Base-by-base conservation (phyloP, 257 asterid genomes). In the Solanum verrucosum region DNA sequence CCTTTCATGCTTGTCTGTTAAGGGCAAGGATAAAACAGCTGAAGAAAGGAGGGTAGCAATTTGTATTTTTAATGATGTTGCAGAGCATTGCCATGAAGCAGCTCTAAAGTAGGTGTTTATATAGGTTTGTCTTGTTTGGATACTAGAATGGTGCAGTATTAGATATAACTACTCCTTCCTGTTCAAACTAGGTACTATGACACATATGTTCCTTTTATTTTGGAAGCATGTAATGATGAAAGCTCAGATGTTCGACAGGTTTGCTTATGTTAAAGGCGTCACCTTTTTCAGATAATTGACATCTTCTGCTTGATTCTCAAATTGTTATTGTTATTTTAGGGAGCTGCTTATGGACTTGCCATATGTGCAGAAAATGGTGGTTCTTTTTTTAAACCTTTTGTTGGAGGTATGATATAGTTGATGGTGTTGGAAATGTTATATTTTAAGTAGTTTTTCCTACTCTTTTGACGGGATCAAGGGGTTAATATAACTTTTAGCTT, bases 21-120 rank as follows among this genome's bases (percentile, higher is more conserved):
- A 63, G 71, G 31, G 71, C 33, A 63, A 63, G 71, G 77, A 25
- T 87, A 96, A 93, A 92, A 94, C 98, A 87, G 91, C 97, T 60
- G 98, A 94, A 87, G 99, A 97, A 93, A 96, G 98, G 92, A 94
- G 98, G 88, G 93, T 95, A 83, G 98, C 98, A 16, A 95, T 96
- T 87, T 96, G 98, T 91, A 97, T 97, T 65, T 97, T 97, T 90
- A 98, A 96, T 92, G 98, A 97, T 90, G 96, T 97, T 71, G 98
- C 98, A 13, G 99, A 97, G 93, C 98, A 96, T 89, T 97, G 98
- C 82, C 96, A 90, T 88, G 99, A 95, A 88, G 91, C 96, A 70
- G 98, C 98, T 84, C 90, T 94, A 56, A 97, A 93, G 99, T 97
- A 89, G 18, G 71, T 40, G 29, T 63, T 42, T 87, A 44, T 38